Evolutionary conservation across 2,329 filamentous ascomycete species (phyloP).

Genomic region (Exophiala alcalophila): DNA sequence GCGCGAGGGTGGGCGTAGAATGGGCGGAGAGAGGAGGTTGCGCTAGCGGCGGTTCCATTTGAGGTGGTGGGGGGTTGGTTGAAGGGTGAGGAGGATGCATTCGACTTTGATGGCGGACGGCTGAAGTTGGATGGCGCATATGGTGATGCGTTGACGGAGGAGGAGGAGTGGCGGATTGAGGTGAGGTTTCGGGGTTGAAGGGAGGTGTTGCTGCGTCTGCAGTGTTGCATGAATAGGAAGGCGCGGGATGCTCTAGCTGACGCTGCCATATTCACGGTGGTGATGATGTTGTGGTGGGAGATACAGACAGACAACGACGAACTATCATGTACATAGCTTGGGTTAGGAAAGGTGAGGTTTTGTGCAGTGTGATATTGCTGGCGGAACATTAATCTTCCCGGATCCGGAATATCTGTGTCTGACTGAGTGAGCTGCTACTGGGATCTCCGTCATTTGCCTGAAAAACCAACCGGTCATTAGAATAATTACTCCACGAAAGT

Average conservation of each 20-base stretch:
- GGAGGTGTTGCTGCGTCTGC: constrained; percentile 10
- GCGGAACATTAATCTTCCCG: too few relatives aligned
- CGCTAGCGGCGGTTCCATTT: background rate
- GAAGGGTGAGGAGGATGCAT: constrained; percentile 1
- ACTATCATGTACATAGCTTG: too few relatives aligned
- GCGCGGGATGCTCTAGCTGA: constrained; percentile 21
- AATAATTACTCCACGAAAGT: too few relatives aligned
- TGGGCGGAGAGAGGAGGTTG: constrained; percentile 10
- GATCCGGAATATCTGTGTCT: too few relatives aligned
- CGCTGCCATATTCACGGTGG: constrained; percentile 13
- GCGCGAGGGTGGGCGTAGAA: constrained; percentile 16
- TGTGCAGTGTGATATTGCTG: too few relatives aligned
- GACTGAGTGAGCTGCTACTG: too few relatives aligned
- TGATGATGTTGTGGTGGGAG: background rate
- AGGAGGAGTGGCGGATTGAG: constrained; percentile 7
- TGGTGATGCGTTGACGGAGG: constrained; percentile 15
- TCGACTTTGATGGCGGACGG: constrained; percentile 10
- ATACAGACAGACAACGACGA: too few relatives aligned
- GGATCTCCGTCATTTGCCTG: too few relatives aligned
- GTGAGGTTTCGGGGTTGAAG: background rate
- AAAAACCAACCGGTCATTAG: too few relatives aligned
- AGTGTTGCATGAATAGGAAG: constrained; percentile 26
- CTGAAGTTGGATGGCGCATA: constrained; percentile 28
- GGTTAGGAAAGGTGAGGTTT: too few relatives aligned
- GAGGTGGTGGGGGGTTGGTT: background rate